A percentile compares a stretch with the other conserved stretches of the same genome.
Conservation (phyloP, 768 basidiomycete genomes). For the Gautieria morchelliformis region DNA sequence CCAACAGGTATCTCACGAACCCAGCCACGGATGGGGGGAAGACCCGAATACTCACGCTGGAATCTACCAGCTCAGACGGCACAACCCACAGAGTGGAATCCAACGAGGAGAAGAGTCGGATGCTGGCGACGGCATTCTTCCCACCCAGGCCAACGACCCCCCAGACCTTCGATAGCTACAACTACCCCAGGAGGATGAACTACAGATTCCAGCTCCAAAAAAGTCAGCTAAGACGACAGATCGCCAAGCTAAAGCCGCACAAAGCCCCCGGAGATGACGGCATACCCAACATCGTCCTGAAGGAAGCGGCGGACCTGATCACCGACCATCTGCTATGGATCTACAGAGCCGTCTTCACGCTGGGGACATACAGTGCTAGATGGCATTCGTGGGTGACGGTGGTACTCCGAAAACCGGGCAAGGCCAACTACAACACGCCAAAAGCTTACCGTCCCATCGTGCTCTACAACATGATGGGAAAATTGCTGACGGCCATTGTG, state of each 20-base stretch:
- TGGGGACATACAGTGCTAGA: no score
- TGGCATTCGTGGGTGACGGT: conserved; percentile 23
- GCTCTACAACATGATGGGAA: conserved; percentile 23
- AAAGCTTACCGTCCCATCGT: conserved; percentile 30
- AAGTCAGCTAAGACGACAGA: conserved; percentile 13
- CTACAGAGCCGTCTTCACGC: no score
- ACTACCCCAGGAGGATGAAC: conserved; percentile 3
- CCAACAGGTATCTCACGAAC: no score
- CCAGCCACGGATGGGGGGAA: no score
- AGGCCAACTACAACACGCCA: conserved; percentile 22
- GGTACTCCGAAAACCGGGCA: conserved; percentile 26
- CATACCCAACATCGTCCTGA: neutral
- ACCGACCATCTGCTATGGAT: no score
- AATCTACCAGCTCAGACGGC: no score
- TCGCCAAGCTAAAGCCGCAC: neutral
- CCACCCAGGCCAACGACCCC: no score
- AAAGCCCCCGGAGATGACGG: neutral
- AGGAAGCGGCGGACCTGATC: no score
- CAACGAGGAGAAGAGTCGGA: no score
- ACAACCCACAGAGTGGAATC: no score
- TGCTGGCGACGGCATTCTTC: no score
- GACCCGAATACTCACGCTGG: no score
- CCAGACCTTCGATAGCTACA: neutral
- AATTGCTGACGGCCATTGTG: conserved; percentile 17
- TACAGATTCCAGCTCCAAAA: conserved; percentile 12